phyloP scores from a whole-genome alignment of 441 rosid genomes.

The Pelargonium citronellum region DNA sequence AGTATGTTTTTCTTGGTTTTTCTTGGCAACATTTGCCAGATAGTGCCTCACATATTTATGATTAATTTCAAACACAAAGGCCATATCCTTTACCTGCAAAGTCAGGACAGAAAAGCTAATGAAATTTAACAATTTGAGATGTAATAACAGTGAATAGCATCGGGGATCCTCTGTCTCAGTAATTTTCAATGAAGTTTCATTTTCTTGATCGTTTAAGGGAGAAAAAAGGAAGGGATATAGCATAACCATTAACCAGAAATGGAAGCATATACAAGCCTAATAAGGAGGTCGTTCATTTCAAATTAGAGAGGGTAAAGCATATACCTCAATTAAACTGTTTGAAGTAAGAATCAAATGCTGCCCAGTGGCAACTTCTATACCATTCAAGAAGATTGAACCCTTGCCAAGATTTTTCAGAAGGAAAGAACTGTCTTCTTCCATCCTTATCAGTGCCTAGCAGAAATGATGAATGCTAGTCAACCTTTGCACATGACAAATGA shows the following conservation, averaged over 20 bases:
- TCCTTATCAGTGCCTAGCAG: constrained; percentile 64
- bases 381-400: constrained; percentile 53
- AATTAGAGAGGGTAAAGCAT: constrained; percentile 17
- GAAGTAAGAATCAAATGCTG: constrained; percentile 51
- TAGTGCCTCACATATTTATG: constrained; percentile 44
- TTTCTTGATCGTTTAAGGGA: background rate
- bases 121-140: background rate
- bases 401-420: constrained; percentile 73
- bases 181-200: background rate
- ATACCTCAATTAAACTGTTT: constrained; percentile 72
- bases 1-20: constrained; percentile 22
- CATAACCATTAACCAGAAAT: too few relatives aligned
- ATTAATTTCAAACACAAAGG: constrained; percentile 54
- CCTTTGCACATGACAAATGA: constrained; percentile 12
- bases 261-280: constrained; percentile 3
- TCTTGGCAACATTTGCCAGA: constrained; percentile 26
- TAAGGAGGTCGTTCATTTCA: too few relatives aligned
- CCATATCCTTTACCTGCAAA: constrained; percentile 60
- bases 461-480: too few relatives aligned
- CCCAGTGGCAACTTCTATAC: constrained; percentile 58
- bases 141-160: too few relatives aligned
- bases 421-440: constrained; percentile 64
- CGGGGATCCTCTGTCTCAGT: background rate
- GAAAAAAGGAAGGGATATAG: background rate
- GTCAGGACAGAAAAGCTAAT: background rate